Evolutionary conservation across 306 rosid species (phyloP).

Genomic region (Medicago truncatula): DNA sequence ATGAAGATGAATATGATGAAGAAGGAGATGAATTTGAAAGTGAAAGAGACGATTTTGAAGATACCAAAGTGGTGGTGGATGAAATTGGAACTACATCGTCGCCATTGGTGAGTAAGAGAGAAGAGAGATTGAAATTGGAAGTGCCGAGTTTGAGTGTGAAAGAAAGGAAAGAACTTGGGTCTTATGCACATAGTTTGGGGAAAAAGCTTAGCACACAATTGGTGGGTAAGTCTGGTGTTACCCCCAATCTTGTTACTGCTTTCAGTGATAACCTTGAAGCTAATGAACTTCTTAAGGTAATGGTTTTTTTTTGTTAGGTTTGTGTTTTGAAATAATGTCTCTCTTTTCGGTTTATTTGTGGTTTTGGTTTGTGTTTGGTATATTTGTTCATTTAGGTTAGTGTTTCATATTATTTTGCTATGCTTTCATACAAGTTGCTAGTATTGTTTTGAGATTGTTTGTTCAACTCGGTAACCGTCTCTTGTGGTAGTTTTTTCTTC

Average conservation of each 20-base stretch:
- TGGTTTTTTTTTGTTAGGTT: not conserved
- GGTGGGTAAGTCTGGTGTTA: conserved; percentile 92
- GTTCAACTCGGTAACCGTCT: not conserved
- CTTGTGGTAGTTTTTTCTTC: too few species aligned
- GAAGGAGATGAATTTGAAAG: conserved; percentile 44
- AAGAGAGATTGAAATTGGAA: conserved; percentile 51
- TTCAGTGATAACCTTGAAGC: conserved; percentile 88
- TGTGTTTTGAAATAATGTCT: not conserved
- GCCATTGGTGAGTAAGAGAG: conserved; percentile 54
- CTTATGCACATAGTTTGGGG: conserved; percentile 89
- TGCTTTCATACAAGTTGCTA: conserved; percentile 6
- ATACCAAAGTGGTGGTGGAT: conserved; percentile 14
- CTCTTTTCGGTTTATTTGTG: not conserved
- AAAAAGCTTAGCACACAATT: conserved; percentile 84
- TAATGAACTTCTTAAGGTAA: conserved; percentile 94
- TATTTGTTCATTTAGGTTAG: not conserved
- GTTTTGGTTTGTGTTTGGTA: conserved; percentile 5
- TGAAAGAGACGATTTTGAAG: conserved; percentile 37
- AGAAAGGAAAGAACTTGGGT: conserved; percentile 87
- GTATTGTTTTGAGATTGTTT: not conserved
- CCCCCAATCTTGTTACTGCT: conserved; percentile 67
- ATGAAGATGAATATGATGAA: conserved; percentile 33
- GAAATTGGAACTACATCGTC: conserved; percentile 24
- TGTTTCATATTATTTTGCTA: conserved; percentile 8
- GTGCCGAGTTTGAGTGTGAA: conserved; percentile 68